phyloP scores from a whole-genome alignment of 331 rosid species.

The Rosa hybrid region DNA sequence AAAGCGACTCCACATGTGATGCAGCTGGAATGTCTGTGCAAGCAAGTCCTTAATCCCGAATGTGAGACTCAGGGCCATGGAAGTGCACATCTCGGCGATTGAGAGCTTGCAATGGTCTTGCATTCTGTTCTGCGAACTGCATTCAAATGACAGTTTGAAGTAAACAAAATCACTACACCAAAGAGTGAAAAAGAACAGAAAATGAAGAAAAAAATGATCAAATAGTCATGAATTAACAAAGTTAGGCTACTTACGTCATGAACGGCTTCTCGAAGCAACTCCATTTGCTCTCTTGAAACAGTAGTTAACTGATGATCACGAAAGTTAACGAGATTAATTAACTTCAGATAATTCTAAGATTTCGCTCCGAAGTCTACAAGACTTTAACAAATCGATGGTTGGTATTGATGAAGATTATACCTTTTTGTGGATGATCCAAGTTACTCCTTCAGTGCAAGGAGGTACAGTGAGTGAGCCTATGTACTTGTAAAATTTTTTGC shows the following conservation, averaged over 20 bases:
- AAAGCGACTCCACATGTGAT: background rate
- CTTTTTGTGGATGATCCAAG: slow-evolving; percentile 60
- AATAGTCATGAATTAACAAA: background rate
- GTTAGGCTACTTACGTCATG: slow-evolving; percentile 52
- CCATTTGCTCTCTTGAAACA: slow-evolving; percentile 43
- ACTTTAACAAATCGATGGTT: background rate
- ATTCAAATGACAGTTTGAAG: background rate
- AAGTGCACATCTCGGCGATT: slow-evolving; percentile 24
- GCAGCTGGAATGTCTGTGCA: background rate
- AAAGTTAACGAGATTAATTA: background rate
- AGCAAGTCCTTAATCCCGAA: background rate
- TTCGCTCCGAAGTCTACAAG: background rate
- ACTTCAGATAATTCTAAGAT: background rate
- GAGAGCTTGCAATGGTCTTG: slow-evolving; percentile 27
- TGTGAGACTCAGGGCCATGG: background rate
- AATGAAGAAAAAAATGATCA: background rate
- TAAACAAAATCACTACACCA: background rate
- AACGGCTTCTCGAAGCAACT: slow-evolving; percentile 53
- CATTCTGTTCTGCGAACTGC: slow-evolving; percentile 28
- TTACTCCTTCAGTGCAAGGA: slow-evolving; percentile 75
- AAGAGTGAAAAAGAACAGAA: background rate
- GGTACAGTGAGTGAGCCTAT: slow-evolving; percentile 77
- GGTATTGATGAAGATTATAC: slow-evolving; percentile 24
- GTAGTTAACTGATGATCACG: slow-evolving; percentile 2
- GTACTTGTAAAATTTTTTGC: slow-evolving; percentile 55